Evolutionary conservation across 2,329 filamentous ascomycete species (phyloP).

Genomic region (Xylariales sp.): DNA sequence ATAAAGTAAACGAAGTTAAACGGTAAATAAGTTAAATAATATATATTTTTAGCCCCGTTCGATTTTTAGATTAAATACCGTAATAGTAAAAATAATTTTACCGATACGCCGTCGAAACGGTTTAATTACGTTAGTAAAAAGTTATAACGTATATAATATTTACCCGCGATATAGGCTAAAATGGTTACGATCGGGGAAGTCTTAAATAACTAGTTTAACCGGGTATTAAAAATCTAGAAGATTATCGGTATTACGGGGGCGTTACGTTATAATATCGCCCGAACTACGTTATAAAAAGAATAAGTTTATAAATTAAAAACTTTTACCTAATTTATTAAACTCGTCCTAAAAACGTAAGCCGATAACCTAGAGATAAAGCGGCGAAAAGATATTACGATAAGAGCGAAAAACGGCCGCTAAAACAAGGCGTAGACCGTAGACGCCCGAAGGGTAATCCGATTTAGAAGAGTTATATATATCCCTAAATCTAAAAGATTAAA

Average conservation of each 20-base stretch:
- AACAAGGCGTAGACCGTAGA: background rate
- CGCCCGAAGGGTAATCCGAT: background rate
- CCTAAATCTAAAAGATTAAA: background rate
- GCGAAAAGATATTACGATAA: background rate
- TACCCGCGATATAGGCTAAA: background rate
- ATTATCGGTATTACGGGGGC: too few species aligned
- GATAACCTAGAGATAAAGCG: background rate
- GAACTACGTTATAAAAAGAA: background rate
- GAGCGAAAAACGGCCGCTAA: too few species aligned
- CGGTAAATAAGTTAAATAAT: slow-evolving; percentile 1
- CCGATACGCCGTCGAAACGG: slow-evolving; percentile 1
- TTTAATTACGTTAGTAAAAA: background rate
- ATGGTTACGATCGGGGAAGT: too few species aligned
- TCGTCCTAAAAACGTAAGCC: too few species aligned
- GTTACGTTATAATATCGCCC: too few species aligned
- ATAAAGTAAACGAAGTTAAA: background rate
- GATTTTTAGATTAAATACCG: background rate
- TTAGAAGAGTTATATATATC: background rate
- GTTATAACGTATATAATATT: background rate
- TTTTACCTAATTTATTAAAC: too few species aligned
- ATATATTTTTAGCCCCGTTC: too few species aligned
- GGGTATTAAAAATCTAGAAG: too few species aligned
- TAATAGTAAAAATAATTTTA: slow-evolving; percentile 1
- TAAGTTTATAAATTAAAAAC: background rate
- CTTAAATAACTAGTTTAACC: too few species aligned